Conservation (phyloP, 2,329 filamentous ascomycete species). For the Ascochyta koolunga region DNA sequence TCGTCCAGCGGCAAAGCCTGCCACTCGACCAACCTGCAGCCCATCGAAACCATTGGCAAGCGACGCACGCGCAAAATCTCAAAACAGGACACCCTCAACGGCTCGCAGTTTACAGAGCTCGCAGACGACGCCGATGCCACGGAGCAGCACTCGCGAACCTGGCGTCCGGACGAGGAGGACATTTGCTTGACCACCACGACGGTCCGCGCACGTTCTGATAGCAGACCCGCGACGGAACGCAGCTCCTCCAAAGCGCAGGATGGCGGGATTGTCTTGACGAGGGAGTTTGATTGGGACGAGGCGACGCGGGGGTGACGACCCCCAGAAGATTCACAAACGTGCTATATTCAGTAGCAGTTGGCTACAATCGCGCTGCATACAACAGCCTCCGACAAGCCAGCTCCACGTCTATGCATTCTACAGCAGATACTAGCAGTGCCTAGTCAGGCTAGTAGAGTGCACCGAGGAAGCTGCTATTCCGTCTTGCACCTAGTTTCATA, state of each 20-base stretch:
- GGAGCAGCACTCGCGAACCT: slow-evolving; percentile 14
- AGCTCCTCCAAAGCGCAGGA: slow-evolving; percentile 3
- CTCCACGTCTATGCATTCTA: no score
- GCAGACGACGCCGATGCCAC: slow-evolving; percentile 2
- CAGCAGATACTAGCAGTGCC: no score
- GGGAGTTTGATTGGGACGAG: slow-evolving; percentile 31
- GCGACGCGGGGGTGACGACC: neutral
- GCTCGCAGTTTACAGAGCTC: slow-evolving; percentile 17
- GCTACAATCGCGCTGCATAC: no score
- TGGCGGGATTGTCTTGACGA: slow-evolving; percentile 22
- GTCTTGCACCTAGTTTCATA: no score
- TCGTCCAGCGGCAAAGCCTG: slow-evolving; percentile 13
- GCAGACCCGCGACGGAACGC: slow-evolving; percentile 1
- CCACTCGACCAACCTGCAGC: slow-evolving; percentile 12
- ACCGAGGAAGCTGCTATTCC: no score
- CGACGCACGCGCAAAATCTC: slow-evolving; percentile 29
- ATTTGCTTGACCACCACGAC: slow-evolving; percentile 28
- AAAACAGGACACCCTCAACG: slow-evolving; percentile 21
- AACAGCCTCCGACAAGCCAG: no score
- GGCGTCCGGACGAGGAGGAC: slow-evolving; percentile 31
- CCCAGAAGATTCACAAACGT: no score
- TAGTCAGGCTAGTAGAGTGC: no score
- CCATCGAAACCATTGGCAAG: slow-evolving; percentile 31
- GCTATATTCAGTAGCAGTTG: no score
- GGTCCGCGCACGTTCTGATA: slow-evolving; percentile 12